phyloP scores from a whole-genome alignment of 2,329 filamentous ascomycete genomes.

The Botryotinia calthae region DNA sequence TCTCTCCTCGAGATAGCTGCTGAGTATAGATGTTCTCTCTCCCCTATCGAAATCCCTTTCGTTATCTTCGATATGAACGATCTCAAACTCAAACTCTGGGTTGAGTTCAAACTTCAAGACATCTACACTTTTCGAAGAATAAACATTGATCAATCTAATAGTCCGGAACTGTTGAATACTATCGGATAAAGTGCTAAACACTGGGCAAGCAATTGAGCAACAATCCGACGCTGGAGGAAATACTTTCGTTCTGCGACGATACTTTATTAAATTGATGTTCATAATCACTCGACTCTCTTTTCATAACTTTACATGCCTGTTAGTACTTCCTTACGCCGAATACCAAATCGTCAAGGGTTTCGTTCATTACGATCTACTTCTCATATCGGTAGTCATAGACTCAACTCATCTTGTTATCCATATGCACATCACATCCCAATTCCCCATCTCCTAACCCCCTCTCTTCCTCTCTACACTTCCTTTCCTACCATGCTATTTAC shows the following conservation, averaged over 20 bases:
- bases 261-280: not conserved
- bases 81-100: not conserved
- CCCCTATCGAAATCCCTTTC: not conserved
- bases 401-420: not conserved
- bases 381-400: rapidly evolving
- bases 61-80: not conserved
- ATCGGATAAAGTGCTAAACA: not conserved
- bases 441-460: too few relatives aligned
- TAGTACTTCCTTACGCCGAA: rapidly evolving
- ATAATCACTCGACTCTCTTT: not conserved
- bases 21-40: not conserved
- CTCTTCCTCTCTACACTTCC: not conserved
- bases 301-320: not conserved
- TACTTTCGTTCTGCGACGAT: not conserved
- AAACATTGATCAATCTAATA: not conserved
- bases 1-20: not conserved
- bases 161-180: rapidly evolving
- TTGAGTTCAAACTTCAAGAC: not conserved
- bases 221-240: not conserved
- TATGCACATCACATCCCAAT: not conserved
- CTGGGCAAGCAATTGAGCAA: not conserved
- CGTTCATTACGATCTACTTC: not conserved
- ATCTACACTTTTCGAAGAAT: not conserved
- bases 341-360: not conserved
- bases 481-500: rapidly evolving